phyloP scores from a whole-genome alignment of 1,284 basidiomycete species.

The Coniferiporia sulphurascens region DNA sequence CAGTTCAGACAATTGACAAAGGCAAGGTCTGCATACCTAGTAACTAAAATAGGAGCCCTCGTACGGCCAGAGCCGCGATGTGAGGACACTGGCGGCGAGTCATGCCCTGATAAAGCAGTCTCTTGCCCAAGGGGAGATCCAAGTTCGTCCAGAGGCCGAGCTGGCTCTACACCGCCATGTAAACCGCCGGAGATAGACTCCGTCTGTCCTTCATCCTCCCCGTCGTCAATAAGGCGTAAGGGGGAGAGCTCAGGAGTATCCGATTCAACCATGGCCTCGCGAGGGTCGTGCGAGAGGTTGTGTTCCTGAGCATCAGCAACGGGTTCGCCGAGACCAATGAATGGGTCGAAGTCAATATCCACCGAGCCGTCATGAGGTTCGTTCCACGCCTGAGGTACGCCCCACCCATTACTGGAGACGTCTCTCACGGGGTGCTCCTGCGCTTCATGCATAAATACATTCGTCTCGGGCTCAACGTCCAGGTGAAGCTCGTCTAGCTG shows the following conservation, averaged over 20 bases:
- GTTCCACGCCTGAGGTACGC: background rate
- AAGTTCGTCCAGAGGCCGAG: background rate
- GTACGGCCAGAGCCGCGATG: constrained; percentile 8
- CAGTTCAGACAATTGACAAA: background rate
- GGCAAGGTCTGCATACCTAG: constrained; percentile 6
- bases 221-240: background rate
- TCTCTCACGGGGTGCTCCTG: background rate
- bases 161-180: background rate
- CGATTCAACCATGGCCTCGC: background rate
- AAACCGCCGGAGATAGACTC: background rate
- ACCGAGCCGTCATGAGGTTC: background rate
- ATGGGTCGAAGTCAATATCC: constrained; percentile 6
- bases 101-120: background rate
- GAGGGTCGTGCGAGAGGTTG: background rate
- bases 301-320: background rate
- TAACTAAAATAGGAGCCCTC: constrained; percentile 16
- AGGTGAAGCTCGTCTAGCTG: constrained; percentile 2
- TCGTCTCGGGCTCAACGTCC: constrained; percentile 5
- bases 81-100: constrained; percentile 12
- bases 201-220: background rate
- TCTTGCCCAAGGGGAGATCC: background rate
- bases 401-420: constrained; percentile 3
- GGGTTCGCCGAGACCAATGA: background rate
- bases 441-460: background rate
- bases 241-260: background rate